These are phyloP conservation scores for Cymodocea nodosa DNA, from an alignment of 116 monocot species.

Conservation along the genomic window DNA sequence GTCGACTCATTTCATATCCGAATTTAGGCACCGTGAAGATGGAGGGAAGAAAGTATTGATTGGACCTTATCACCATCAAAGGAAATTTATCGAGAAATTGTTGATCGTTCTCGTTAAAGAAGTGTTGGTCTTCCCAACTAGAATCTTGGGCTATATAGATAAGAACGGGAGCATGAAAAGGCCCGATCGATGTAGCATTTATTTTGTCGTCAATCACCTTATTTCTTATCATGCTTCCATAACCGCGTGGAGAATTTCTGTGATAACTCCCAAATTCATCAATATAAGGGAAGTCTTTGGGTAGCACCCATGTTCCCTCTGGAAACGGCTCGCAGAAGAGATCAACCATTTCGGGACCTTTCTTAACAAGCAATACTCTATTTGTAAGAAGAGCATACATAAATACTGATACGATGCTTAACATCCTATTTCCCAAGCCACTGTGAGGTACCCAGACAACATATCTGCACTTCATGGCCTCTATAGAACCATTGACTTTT, in stretches of 20 bases:
- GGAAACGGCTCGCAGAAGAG: constrained; percentile 59
- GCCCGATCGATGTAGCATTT: background rate
- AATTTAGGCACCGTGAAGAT: constrained; percentile 17
- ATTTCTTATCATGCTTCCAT: constrained; percentile 14
- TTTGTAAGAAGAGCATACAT: constrained; percentile 28
- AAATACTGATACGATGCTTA: constrained; percentile 18
- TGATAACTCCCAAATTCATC: background rate
- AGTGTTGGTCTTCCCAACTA: constrained; percentile 13
- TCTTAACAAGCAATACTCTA: constrained; percentile 18
- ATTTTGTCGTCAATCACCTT: background rate
- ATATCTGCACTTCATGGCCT: constrained; percentile 21
- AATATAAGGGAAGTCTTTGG: constrained; percentile 9
- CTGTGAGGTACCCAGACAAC: constrained; percentile 14
- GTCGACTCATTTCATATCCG: constrained; percentile 13
- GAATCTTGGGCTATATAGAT: constrained; percentile 20
- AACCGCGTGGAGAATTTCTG: constrained; percentile 6
- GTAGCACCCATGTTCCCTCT: constrained; percentile 24
- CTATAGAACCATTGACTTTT: constrained; percentile 4
- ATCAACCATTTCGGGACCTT: constrained; percentile 10
- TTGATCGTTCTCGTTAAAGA: constrained; percentile 26
- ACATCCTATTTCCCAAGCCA: constrained; percentile 38
- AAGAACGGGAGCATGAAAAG: constrained; percentile 11
- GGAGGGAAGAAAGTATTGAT: constrained; percentile 22
- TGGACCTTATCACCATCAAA: constrained; percentile 20
- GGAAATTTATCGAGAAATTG: constrained; percentile 8